phyloP scores from a whole-genome alignment of 495 filamentous ascomycete species.

The Penicillium goetzii region DNA sequence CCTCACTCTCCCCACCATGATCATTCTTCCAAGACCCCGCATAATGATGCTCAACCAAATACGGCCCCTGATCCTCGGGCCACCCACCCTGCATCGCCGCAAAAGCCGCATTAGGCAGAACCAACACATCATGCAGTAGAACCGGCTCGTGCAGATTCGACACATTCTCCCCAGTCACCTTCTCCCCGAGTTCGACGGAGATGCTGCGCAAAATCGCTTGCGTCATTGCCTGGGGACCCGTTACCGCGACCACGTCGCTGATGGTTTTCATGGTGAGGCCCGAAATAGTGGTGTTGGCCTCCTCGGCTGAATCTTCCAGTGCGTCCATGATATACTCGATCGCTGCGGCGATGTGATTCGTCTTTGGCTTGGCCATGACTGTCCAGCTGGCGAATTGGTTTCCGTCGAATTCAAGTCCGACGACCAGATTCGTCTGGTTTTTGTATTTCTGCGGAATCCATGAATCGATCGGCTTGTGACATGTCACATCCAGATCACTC shows the following conservation, averaged over 20 bases:
- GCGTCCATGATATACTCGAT: constrained; percentile 28
- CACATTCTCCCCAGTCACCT: constrained; percentile 26
- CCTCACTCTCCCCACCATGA: constrained; percentile 16
- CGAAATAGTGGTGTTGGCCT: constrained; percentile 6
- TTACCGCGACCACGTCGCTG: constrained; percentile 28
- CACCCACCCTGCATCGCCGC: constrained; percentile 26
- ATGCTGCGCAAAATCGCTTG: constrained; percentile 18
- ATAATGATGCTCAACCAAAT: constrained; percentile 38
- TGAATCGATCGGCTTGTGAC: constrained; percentile 36
- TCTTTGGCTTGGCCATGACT: constrained; percentile 39
- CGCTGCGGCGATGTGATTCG: constrained; percentile 18
- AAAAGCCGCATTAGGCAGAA: constrained; percentile 36
- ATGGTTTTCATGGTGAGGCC: constrained; percentile 20
- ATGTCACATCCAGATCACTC: constrained; percentile 47
- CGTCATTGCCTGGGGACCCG: constrained; percentile 29
- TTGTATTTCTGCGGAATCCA: constrained; percentile 42
- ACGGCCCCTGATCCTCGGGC: constrained; percentile 21
- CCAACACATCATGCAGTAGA: constrained; percentile 32
- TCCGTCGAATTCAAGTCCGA: constrained; percentile 48
- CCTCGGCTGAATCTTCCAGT: constrained; percentile 13
- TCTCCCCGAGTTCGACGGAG: constrained; percentile 18
- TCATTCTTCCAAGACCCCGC: constrained; percentile 37
- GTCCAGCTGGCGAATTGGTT: constrained; percentile 48
- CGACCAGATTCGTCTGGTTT: constrained; percentile 36
- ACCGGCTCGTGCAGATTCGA: constrained; percentile 25